Percentiles rank a stretch among this genome's conserved stretches.
phyloP scores from a whole-genome alignment of 2,329 filamentous ascomycete species.

The Colletotrichum noveboracense region DNA sequence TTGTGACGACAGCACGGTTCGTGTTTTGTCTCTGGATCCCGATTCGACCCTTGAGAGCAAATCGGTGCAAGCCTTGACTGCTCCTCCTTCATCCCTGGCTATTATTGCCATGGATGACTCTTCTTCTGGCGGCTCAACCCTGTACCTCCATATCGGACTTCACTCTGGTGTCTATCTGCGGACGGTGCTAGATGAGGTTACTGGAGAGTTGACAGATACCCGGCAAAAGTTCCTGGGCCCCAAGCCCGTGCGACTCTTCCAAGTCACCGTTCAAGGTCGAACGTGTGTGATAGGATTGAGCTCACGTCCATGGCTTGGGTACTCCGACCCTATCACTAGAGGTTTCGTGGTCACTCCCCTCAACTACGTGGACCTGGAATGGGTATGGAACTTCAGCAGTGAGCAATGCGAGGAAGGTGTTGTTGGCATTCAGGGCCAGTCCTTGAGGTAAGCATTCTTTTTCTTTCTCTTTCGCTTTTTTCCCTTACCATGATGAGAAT shows the following conservation, averaged over 20 bases:
- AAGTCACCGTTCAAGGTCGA: constrained; percentile 85
- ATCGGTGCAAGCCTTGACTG: constrained; percentile 91
- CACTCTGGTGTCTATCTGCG: constrained; percentile 95
- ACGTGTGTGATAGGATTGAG: constrained; percentile 88
- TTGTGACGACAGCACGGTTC: constrained; percentile 94
- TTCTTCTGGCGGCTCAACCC: constrained; percentile 82
- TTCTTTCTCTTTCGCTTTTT: constrained; percentile 32
- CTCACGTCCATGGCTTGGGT: constrained; percentile 94
- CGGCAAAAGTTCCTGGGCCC: constrained; percentile 93
- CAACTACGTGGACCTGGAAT: constrained; percentile 86
- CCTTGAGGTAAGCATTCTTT: constrained; percentile 70
- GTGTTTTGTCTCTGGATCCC: constrained; percentile 87
- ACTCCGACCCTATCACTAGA: constrained; percentile 85
- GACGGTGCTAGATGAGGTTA: constrained; percentile 93
- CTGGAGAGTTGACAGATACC: constrained; percentile 93
- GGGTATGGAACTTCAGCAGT: constrained; percentile 95
- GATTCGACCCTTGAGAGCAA: constrained; percentile 92
- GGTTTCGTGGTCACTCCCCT: constrained; percentile 92
- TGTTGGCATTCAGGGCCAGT: constrained; percentile 90
- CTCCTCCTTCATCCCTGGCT: constrained; percentile 83
- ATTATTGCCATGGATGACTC: constrained; percentile 98
- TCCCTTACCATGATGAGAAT: constrained; percentile 65
- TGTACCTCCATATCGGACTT: constrained; percentile 95
- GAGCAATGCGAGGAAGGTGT: constrained; percentile 93
- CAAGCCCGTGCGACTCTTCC: constrained; percentile 87